Conservation (phyloP, 768 basidiomycete species). For the Agrocybe praecox region DNA sequence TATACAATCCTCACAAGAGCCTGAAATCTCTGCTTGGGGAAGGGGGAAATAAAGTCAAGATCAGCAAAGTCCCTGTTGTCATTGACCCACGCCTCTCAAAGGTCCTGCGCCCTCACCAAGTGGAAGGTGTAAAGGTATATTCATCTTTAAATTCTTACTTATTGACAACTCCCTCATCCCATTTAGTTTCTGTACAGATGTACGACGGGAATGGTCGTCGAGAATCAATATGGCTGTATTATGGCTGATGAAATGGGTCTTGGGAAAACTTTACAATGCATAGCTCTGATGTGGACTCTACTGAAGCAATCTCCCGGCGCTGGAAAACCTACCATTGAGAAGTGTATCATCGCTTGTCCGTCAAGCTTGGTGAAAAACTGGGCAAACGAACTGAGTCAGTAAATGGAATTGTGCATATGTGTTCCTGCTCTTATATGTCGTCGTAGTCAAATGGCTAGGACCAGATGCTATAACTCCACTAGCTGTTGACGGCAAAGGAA, state of each 20-base stretch:
- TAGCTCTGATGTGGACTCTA: slow-evolving; percentile 92
- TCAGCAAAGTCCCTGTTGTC: slow-evolving; percentile 90
- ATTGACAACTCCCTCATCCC: slow-evolving; percentile 5
- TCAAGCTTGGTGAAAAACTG: slow-evolving; percentile 97
- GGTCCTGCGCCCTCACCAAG: slow-evolving; percentile 94
- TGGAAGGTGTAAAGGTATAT: slow-evolving; percentile 98
- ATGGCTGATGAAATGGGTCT: slow-evolving; percentile 99
- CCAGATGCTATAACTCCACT: slow-evolving; percentile 79
- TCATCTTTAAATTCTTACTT: slow-evolving; percentile 16
- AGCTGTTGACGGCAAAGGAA: slow-evolving; percentile 91
- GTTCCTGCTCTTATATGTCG: background rate
- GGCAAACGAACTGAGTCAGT: slow-evolving; percentile 90
- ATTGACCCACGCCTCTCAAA: slow-evolving; percentile 89
- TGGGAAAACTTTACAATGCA: slow-evolving; percentile 96
- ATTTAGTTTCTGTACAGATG: slow-evolving; percentile 92
- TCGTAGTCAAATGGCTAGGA: slow-evolving; percentile 92
- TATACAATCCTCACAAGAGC: slow-evolving; percentile 93
- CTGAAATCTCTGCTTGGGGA: slow-evolving; percentile 78
- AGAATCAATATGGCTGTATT: slow-evolving; percentile 93
- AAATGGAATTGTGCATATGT: slow-evolving; percentile 23
- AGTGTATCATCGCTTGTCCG: slow-evolving; percentile 97
- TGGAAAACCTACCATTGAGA: slow-evolving; percentile 88
- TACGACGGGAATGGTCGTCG: slow-evolving; percentile 90
- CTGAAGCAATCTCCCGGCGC: slow-evolving; percentile 93
- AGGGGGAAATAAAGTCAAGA: slow-evolving; percentile 60